phyloP scores from a whole-genome alignment of 2,329 filamentous ascomycete species.

The Trichoderma arundinaceum region DNA sequence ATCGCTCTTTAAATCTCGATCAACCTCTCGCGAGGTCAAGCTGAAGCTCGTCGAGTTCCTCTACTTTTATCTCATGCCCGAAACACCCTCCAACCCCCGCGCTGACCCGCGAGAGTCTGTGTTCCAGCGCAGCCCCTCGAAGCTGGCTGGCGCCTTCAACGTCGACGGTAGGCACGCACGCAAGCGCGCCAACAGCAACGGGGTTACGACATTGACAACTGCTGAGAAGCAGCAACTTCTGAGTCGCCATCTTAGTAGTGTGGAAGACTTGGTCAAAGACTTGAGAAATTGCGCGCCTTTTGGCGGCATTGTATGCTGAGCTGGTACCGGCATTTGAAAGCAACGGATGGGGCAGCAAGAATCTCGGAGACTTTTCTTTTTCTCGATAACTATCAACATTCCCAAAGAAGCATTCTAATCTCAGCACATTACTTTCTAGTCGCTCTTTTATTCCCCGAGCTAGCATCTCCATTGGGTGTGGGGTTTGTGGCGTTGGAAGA shows the following conservation, averaged over 20 bases:
- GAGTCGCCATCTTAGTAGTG: slow-evolving; percentile 77
- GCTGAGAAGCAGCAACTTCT: slow-evolving; percentile 83
- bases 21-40: slow-evolving; percentile 87
- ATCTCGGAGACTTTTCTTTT: not conserved
- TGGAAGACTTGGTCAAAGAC: slow-evolving; percentile 84
- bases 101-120: slow-evolving; percentile 53
- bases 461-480: slow-evolving; percentile 7
- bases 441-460: slow-evolving; percentile 12
- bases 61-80: slow-evolving; percentile 98
- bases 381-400: not conserved
- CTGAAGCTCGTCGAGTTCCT: slow-evolving; percentile 96
- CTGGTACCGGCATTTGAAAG: slow-evolving; percentile 14
- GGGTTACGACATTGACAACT: slow-evolving; percentile 63
- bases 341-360: not conserved
- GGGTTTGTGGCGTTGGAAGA: slow-evolving; percentile 7
- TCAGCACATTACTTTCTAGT: not conserved
- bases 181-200: slow-evolving; percentile 46
- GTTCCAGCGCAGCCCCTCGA: slow-evolving; percentile 71
- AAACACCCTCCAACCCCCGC: slow-evolving; percentile 66
- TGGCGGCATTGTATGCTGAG: slow-evolving; percentile 61
- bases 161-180: slow-evolving; percentile 40
- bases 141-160: slow-evolving; percentile 64
- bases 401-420: not conserved
- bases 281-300: slow-evolving; percentile 79
- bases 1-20: slow-evolving; percentile 87